These are phyloP conservation scores for Tetraselmis striata DNA, from an alignment of 139 green algal species.

Conservation along the genomic window DNA sequence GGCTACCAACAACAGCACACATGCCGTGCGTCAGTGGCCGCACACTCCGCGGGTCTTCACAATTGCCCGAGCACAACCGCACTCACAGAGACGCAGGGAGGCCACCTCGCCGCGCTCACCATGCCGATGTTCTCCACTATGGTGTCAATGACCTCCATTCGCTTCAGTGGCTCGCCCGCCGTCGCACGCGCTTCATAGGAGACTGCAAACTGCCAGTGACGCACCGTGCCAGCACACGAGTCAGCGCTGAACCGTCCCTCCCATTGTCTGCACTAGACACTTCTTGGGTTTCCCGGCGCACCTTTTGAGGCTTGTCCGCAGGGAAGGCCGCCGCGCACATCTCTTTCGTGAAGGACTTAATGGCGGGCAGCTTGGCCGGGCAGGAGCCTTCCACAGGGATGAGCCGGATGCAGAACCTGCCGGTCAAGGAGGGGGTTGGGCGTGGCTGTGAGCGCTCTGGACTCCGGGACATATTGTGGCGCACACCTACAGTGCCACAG, in stretches of 20 bases:
- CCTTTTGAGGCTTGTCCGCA: background rate
- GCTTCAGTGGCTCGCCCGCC: background rate
- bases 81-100: too few species aligned
- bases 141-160: background rate
- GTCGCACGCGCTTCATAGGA: background rate
- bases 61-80: too few species aligned
- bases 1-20: too few species aligned
- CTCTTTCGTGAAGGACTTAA: background rate
- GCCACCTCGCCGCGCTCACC: too few species aligned
- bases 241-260: background rate
- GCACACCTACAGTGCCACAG: too few species aligned
- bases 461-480: too few species aligned
- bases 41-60: too few species aligned
- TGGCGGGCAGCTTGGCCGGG: background rate
- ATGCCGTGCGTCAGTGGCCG: too few species aligned
- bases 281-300: too few species aligned
- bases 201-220: background rate
- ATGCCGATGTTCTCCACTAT: background rate
- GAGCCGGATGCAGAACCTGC: background rate
- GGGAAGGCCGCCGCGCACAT: background rate
- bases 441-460: too few species aligned
- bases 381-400: background rate
- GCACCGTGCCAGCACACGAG: too few species aligned
- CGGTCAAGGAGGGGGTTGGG: background rate
- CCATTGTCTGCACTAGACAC: background rate